These are phyloP conservation scores for Fraxinus dipetala DNA, from an alignment of 305 asterid species.

Conservation along the genomic window DNA sequence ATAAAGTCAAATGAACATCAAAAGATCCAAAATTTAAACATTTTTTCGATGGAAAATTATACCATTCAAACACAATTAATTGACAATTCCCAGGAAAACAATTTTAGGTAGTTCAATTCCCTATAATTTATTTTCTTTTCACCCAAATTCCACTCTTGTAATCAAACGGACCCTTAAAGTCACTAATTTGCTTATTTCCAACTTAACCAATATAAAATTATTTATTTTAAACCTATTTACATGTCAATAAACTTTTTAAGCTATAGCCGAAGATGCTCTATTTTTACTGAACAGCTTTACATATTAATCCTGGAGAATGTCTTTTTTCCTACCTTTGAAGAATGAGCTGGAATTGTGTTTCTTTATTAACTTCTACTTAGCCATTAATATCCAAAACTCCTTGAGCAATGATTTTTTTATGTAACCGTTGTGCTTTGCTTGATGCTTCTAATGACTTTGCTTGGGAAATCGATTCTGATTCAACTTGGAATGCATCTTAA, in stretches of 20 bases:
- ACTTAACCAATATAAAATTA: background rate
- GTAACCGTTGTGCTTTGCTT: background rate
- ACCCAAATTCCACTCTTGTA: too few species aligned
- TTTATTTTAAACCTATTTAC: background rate
- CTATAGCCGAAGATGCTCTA: background rate
- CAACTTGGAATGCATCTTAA: background rate
- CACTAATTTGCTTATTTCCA: background rate
- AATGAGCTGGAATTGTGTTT: background rate
- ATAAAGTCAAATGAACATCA: too few species aligned
- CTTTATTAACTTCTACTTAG: background rate
- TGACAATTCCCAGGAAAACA: too few species aligned
- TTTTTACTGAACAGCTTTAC: background rate
- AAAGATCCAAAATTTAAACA: too few species aligned
- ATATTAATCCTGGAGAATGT: background rate
- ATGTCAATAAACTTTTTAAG: background rate
- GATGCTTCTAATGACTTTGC: background rate
- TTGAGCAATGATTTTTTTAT: background rate
- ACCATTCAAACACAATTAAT: too few species aligned
- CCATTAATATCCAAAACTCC: background rate
- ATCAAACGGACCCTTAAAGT: background rate
- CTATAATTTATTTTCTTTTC: too few species aligned
- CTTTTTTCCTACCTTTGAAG: background rate
- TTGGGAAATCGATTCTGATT: background rate
- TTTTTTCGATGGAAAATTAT: too few species aligned
- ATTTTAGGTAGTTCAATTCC: too few species aligned